phyloP scores from a whole-genome alignment of 768 basidiomycete species.

The Boletellus sp. region DNA sequence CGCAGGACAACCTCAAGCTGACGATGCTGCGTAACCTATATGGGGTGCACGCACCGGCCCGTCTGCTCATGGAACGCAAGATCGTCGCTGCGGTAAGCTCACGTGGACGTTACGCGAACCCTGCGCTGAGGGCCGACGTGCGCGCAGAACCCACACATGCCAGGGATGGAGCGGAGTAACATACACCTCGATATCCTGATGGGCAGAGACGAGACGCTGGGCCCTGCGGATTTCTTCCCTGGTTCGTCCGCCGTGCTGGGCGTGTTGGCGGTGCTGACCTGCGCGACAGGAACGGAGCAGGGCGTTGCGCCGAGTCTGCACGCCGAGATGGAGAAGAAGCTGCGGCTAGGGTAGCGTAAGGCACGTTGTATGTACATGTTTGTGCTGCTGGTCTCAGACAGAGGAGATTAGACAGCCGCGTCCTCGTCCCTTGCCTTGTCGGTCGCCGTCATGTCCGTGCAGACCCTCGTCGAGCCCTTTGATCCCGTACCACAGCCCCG shows the following conservation, averaged over 20 bases:
- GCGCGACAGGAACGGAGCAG: slow-evolving; percentile 48
- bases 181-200: slow-evolving; percentile 89
- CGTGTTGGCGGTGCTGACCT: slow-evolving; percentile 2
- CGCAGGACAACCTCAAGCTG: slow-evolving; percentile 84
- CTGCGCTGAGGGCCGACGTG: neutral
- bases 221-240: slow-evolving; percentile 74
- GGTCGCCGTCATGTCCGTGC: slow-evolving; percentile 18
- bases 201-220: slow-evolving; percentile 85
- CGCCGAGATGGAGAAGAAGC: slow-evolving; percentile 62
- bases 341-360: slow-evolving; percentile 34
- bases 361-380: slow-evolving; percentile 24
- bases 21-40: slow-evolving; percentile 79
- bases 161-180: slow-evolving; percentile 65
- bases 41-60: slow-evolving; percentile 86
- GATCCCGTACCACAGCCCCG: slow-evolving; percentile 20
- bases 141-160: slow-evolving; percentile 61
- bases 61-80: slow-evolving; percentile 91
- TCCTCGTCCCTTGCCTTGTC: neutral
- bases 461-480: slow-evolving; percentile 20
- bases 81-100: slow-evolving; percentile 63
- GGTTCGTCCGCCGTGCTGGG: slow-evolving; percentile 42
- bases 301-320: slow-evolving; percentile 54
- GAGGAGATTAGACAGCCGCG: neutral
- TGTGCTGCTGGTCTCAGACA: slow-evolving; percentile 9
- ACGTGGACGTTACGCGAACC: neutral